Conservation (phyloP, 2,329 filamentous ascomycete species). For the Claviceps digitariae region DNA sequence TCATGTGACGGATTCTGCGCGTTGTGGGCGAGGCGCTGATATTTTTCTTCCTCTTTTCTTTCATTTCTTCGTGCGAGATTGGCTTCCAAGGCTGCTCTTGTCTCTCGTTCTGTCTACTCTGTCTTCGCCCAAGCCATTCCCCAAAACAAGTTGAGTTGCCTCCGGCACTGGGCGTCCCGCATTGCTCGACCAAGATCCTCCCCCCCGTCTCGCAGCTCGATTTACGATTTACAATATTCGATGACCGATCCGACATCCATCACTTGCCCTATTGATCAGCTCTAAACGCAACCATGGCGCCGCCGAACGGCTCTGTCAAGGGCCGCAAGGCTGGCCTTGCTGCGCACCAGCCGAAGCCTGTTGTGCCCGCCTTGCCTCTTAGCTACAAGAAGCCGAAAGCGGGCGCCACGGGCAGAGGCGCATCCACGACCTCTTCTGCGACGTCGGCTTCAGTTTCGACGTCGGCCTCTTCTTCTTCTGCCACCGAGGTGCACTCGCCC, state of each 20-base stretch:
- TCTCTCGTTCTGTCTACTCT: not conserved
- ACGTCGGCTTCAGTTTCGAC: not conserved
- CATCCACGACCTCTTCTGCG: conserved; percentile 4
- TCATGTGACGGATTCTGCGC: conserved; percentile 18
- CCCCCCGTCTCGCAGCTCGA: not conserved
- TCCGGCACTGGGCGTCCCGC: not conserved
- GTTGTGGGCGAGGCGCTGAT: conserved; percentile 19
- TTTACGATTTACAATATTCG: not conserved
- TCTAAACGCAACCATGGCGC: conserved; percentile 16
- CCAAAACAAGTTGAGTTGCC: not conserved
- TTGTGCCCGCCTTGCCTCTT: conserved; percentile 26
- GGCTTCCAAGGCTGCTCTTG: not conserved
- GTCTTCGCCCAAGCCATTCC: not conserved
- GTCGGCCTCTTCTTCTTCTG: conserved; percentile 7
- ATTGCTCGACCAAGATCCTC: not conserved
- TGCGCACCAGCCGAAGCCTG: conserved; percentile 20
- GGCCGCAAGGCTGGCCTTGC: conserved; percentile 16
- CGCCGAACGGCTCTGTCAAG: conserved; percentile 19
- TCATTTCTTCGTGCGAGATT: not conserved
- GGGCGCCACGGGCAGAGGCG: conserved; percentile 14
- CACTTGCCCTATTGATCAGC: not conserved
- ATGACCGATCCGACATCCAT: not conserved
- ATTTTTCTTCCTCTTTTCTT: not conserved
- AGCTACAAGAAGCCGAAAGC: conserved; percentile 25
- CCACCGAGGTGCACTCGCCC: not conserved